Conservation (phyloP, 371 early-diverging fungal species). For the Haplosporangium sp. region DNA sequence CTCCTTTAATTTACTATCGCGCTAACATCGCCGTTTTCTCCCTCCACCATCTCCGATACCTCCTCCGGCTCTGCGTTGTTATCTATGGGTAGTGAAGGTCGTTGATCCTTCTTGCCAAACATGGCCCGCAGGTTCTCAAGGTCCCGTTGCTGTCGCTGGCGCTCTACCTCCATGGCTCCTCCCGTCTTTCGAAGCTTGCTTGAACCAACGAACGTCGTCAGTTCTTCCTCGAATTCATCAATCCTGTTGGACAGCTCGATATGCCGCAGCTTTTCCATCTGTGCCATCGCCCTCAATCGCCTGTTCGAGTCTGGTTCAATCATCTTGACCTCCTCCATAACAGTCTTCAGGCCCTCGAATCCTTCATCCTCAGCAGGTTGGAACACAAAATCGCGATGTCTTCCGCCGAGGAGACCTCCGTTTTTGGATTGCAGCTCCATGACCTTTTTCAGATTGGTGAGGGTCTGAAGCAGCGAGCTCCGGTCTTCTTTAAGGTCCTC, state of each 20-base stretch:
- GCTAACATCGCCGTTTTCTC: neutral
- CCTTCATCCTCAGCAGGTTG: slow-evolving; percentile 70
- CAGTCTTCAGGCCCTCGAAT: slow-evolving; percentile 68
- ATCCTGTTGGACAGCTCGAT: slow-evolving; percentile 72
- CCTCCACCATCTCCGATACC: neutral
- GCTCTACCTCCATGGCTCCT: slow-evolving; percentile 76
- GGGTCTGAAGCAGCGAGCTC: slow-evolving; percentile 63
- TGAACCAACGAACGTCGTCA: slow-evolving; percentile 71
- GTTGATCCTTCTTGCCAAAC: slow-evolving; percentile 36
- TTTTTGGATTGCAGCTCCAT: slow-evolving; percentile 64
- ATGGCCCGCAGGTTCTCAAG: slow-evolving; percentile 69
- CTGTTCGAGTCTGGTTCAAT: slow-evolving; percentile 75
- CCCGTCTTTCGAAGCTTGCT: slow-evolving; percentile 76
- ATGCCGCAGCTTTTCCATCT: slow-evolving; percentile 73
- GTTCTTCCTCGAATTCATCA: slow-evolving; percentile 79
- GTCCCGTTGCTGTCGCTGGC: slow-evolving; percentile 70
- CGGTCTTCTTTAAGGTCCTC: slow-evolving; percentile 75
- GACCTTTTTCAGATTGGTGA: slow-evolving; percentile 70
- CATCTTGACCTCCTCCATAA: slow-evolving; percentile 75
- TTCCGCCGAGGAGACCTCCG: slow-evolving; percentile 22
- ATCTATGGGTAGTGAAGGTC: no score
- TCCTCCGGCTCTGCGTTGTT: neutral
- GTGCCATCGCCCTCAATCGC: slow-evolving; percentile 75
- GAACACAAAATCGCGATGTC: slow-evolving; percentile 55
- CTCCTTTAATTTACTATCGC: no score